These are phyloP conservation scores for Albugo candida DNA, from an alignment of 352 stramenopile genomes.

Conservation along the genomic window DNA sequence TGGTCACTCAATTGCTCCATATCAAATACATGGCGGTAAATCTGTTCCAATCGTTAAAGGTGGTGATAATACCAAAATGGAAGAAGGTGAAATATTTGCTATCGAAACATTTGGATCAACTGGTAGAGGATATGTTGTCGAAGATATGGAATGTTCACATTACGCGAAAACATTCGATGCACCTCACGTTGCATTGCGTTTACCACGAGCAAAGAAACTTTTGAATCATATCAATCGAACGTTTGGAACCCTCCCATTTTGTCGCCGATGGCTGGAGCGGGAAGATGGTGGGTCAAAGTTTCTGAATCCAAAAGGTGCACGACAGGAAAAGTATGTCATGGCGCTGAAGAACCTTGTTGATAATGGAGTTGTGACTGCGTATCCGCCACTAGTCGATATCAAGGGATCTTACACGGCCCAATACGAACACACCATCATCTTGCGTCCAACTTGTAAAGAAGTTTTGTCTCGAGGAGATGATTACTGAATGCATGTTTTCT, in stretches of 20 bases:
- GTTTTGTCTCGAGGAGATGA: constrained; percentile 95
- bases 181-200: constrained; percentile 85
- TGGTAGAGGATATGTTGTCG: constrained; percentile 71
- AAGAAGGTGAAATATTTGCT: constrained; percentile 94
- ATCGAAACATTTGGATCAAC: constrained; percentile 94
- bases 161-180: constrained; percentile 96
- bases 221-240: constrained; percentile 96
- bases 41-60: constrained; percentile 93
- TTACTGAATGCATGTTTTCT: constrained; percentile 52
- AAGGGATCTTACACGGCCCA: constrained; percentile 95
- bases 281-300: constrained; percentile 90
- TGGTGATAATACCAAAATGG: constrained; percentile 88
- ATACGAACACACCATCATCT: constrained; percentile 98
- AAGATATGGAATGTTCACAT: constrained; percentile 93
- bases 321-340: constrained; percentile 96
- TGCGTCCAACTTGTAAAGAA: constrained; percentile 95
- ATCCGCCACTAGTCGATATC: constrained; percentile 93
- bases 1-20: constrained; percentile 94
- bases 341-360: constrained; percentile 96
- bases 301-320: constrained; percentile 83
- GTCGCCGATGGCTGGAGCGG: constrained; percentile 91
- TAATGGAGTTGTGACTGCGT: constrained; percentile 87
- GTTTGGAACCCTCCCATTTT: constrained; percentile 98
- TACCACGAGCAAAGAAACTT: constrained; percentile 86
- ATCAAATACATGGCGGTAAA: constrained; percentile 94